Conservation (phyloP, 2,329 filamentous ascomycete species). For the Claviceps monticola region DNA sequence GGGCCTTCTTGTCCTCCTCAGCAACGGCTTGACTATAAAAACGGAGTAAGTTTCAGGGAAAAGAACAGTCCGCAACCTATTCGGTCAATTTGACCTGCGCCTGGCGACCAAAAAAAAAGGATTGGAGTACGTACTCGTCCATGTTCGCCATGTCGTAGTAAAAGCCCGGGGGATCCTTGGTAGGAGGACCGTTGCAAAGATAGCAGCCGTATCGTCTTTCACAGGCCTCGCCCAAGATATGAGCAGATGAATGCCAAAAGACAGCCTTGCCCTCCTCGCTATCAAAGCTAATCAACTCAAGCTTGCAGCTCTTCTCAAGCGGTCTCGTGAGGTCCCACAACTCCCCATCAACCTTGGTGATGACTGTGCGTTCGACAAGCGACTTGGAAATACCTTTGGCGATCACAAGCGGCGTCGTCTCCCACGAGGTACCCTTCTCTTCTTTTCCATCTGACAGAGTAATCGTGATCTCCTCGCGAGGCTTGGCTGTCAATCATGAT, state of each 20-base stretch:
- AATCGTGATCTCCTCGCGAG: constrained; percentile 60
- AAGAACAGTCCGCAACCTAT: no score
- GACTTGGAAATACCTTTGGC: constrained; percentile 72
- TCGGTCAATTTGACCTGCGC: not conserved
- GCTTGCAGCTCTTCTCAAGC: constrained; percentile 71
- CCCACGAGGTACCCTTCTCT: constrained; percentile 69
- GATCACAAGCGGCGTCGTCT: constrained; percentile 75
- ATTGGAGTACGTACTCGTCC: constrained; percentile 18
- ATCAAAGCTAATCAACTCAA: constrained; percentile 77
- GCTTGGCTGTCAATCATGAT: constrained; percentile 36
- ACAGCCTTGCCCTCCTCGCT: constrained; percentile 58
- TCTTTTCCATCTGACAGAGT: constrained; percentile 59
- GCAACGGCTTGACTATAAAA: constrained; percentile 55
- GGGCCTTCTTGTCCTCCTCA: constrained; percentile 68
- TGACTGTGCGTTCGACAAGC: constrained; percentile 71
- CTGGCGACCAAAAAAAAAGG: not conserved
- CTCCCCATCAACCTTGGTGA: constrained; percentile 69
- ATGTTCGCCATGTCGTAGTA: constrained; percentile 86
- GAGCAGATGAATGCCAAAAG: constrained; percentile 95
- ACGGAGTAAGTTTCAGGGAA: constrained; percentile 4
- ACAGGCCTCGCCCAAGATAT: constrained; percentile 88
- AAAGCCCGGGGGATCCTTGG: constrained; percentile 64
- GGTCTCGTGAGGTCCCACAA: constrained; percentile 91
- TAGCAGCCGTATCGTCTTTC: constrained; percentile 85
- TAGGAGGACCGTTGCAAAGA: constrained; percentile 85